Percentiles rank a stretch among this genome's conserved stretches.
phyloP scores from a whole-genome alignment of 768 basidiomycete species.

The Tricholoma terreum region DNA sequence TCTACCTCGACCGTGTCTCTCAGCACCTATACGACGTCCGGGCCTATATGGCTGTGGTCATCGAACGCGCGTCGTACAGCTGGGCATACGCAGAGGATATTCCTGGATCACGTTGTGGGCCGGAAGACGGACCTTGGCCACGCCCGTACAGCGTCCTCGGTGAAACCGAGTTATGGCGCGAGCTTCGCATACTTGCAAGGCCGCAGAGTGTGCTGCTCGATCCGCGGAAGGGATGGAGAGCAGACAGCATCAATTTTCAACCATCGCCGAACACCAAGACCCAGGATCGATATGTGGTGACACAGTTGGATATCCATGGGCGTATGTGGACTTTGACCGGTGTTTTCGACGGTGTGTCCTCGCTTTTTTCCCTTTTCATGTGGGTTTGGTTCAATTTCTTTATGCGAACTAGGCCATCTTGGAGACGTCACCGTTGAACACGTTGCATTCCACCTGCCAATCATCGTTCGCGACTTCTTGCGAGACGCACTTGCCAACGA shows the following conservation, averaged over 20 bases:
- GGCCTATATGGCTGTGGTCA: constrained; percentile 35
- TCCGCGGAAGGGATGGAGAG: constrained; percentile 32
- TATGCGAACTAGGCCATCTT: constrained; percentile 48
- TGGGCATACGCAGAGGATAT: constrained; percentile 60
- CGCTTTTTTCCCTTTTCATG: neutral
- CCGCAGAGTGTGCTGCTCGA: constrained; percentile 45
- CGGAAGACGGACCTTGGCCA: constrained; percentile 67
- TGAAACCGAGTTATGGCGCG: constrained; percentile 51
- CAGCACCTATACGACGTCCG: constrained; percentile 14
- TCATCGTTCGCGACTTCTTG: constrained; percentile 60
- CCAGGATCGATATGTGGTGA: constrained; percentile 64
- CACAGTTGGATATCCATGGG: constrained; percentile 52
- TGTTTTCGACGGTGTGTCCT: constrained; percentile 61
- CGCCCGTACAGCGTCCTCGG: constrained; percentile 51
- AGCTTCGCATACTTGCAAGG: constrained; percentile 47
- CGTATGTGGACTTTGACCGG: constrained; percentile 63
- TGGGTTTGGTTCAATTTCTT: neutral
- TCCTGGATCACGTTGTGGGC: constrained; percentile 57
- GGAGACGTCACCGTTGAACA: constrained; percentile 70
- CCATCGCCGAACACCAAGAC: constrained; percentile 52
- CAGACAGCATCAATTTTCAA: constrained; percentile 66
- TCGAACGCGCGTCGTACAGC: constrained; percentile 33
- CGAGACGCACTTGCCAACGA: constrained; percentile 40
- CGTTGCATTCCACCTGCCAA: constrained; percentile 64
- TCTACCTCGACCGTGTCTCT: constrained; percentile 6